These are phyloP conservation scores for Penicillium maclennaniae DNA, from an alignment of 495 filamentous ascomycete species.

Conservation along the genomic window DNA sequence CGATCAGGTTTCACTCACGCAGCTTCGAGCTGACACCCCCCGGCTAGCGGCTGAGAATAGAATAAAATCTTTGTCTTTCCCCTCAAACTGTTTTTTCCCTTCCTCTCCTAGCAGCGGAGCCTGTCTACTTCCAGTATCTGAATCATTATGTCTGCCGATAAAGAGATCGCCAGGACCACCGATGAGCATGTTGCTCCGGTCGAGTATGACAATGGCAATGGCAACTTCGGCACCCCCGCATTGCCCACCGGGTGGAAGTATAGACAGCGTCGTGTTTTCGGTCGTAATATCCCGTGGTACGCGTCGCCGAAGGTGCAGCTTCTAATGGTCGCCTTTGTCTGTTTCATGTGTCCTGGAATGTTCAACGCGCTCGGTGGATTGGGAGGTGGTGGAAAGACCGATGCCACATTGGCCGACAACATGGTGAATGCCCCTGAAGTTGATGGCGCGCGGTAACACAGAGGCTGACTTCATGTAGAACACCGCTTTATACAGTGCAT, in stretches of 20 bases:
- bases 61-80: neutral
- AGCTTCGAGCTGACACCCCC: neutral
- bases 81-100: neutral
- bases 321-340: conserved; percentile 50
- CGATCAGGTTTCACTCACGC: neutral
- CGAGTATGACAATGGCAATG: neutral
- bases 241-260: conserved; percentile 5
- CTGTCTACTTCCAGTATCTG: neutral
- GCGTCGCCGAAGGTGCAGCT: conserved; percentile 58
- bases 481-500: conserved; percentile 57
- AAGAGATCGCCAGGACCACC: neutral
- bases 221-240: neutral
- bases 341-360: conserved; percentile 76
- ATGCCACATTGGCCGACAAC: conserved; percentile 31
- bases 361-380: conserved; percentile 62
- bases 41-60: neutral
- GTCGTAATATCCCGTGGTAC: conserved; percentile 45
- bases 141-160: neutral
- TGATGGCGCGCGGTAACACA: too few relatives aligned
- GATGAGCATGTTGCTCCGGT: neutral
- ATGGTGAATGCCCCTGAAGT: conserved; percentile 18
- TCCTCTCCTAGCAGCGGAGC: neutral
- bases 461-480: conserved; percentile 7
- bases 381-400: conserved; percentile 46
- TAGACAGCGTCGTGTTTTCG: neutral